Conservation (phyloP, 768 basidiomycete genomes). For the Pisolithus sp. region DNA sequence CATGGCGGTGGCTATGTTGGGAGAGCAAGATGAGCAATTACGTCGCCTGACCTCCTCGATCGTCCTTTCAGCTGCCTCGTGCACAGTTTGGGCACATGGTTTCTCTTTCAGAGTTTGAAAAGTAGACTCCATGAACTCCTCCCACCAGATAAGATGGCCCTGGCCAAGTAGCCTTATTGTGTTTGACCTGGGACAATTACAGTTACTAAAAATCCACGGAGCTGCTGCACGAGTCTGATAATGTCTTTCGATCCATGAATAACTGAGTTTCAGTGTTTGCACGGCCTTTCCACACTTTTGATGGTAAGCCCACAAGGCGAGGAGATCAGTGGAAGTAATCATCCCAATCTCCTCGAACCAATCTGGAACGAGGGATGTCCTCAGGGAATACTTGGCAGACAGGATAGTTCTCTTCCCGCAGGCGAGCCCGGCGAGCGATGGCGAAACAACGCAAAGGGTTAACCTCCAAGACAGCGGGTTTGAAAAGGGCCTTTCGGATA, state of each 20-base stretch:
- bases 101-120: conserved; percentile 12
- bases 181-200: neutral
- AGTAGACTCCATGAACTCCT: conserved; percentile 11
- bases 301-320: conserved; percentile 19
- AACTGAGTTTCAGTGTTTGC: neutral
- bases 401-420: conserved; percentile 18
- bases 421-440: conserved; percentile 20
- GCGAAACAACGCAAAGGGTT: conserved; percentile 28
- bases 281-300: conserved; percentile 9
- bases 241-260: conserved; percentile 12
- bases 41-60: neutral
- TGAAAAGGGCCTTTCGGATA: conserved; percentile 13
- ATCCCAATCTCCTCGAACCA: conserved; percentile 22
- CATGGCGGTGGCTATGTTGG: conserved; percentile 8
- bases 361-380: conserved; percentile 14
- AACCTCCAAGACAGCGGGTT: conserved; percentile 11
- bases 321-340: conserved; percentile 21
- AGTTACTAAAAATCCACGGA: neutral
- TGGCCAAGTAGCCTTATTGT: neutral
- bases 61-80: neutral
- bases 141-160: conserved; percentile 13
- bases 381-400: conserved; percentile 25
- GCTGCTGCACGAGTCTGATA: neutral
- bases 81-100: conserved; percentile 11
- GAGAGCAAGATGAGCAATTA: conserved; percentile 1